Conservation (phyloP, 2,329 filamentous ascomycete species). For the Knufia petricola region DNA sequence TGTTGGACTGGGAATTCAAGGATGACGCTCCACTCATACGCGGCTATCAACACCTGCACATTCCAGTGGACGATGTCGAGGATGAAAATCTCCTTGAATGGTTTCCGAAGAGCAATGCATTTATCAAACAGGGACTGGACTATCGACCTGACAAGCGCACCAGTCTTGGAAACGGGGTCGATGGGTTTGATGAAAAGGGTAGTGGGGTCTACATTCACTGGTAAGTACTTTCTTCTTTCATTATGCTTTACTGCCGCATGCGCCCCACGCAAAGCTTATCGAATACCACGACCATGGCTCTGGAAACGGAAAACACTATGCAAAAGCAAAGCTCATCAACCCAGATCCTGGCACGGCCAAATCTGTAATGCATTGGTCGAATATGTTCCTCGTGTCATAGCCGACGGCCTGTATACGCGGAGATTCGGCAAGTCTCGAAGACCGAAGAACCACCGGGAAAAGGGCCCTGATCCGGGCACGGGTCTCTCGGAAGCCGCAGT, state of each 20-base stretch:
- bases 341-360: no score
- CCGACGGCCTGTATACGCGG: no score
- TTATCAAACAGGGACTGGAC: slow-evolving; percentile 69
- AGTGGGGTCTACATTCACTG: slow-evolving; percentile 59
- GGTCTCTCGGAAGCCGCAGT: no score
- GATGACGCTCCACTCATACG: slow-evolving; percentile 43
- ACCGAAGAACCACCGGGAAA: no score
- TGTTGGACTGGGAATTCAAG: slow-evolving; percentile 54
- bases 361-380: no score
- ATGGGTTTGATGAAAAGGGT: slow-evolving; percentile 34
- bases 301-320: not conserved
- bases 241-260: not conserved
- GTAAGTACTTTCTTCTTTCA: slow-evolving; percentile 40
- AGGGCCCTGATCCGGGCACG: no score
- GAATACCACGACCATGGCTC: not conserved
- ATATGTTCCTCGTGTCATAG: no score
- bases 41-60: slow-evolving; percentile 60
- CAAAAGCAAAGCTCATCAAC: no score
- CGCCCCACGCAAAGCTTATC: slow-evolving; percentile 5
- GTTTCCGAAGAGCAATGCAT: slow-evolving; percentile 66
- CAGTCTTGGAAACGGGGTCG: not conserved
- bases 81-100: slow-evolving; percentile 79
- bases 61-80: slow-evolving; percentile 84
- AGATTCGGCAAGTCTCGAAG: no score
- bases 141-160: slow-evolving; percentile 7